A percentile compares a stretch with the other conserved stretches of the same genome.
Conservation (phyloP, 2,329 filamentous ascomycete species). For the Trichoderma pleuroti region DNA sequence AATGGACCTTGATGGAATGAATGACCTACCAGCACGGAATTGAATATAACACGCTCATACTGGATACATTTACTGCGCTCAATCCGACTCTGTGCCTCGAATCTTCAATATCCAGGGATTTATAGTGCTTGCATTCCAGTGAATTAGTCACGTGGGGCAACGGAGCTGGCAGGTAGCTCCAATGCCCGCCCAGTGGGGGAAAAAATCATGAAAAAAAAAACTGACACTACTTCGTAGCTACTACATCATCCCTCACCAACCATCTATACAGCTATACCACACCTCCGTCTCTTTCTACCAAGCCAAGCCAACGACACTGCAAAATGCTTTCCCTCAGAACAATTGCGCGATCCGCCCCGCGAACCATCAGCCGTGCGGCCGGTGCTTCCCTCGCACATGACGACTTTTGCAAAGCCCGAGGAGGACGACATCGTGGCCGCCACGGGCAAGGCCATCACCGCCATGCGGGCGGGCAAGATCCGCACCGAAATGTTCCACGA, state of each 20-base stretch:
- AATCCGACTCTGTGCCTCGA: neutral
- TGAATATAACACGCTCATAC: neutral
- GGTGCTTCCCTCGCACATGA: constrained; percentile 74
- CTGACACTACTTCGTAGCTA: neutral
- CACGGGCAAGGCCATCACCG: constrained; percentile 83
- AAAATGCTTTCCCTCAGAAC: constrained; percentile 67
- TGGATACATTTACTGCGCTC: neutral
- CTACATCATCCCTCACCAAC: constrained; percentile 21
- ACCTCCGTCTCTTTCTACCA: neutral
- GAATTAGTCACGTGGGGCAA: constrained; percentile 7
- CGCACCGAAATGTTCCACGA: constrained; percentile 94
- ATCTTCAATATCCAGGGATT: neutral
- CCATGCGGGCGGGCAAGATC: constrained; percentile 79
- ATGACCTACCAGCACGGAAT: neutral
- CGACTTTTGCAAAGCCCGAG: constrained; percentile 92
- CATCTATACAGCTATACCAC: constrained; percentile 28
- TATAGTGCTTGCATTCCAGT: constrained; percentile 14
- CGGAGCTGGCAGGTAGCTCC: neutral
- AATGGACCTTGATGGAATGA: neutral
- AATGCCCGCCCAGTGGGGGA: neutral
- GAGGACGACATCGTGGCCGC: constrained; percentile 91
- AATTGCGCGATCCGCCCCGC: constrained; percentile 64
- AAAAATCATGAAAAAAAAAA: neutral
- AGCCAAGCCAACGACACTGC: neutral
- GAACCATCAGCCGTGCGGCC: constrained; percentile 57